phyloP scores from a whole-genome alignment of 192 early-diverging fungal species.

The Entomortierella beljakovae region DNA sequence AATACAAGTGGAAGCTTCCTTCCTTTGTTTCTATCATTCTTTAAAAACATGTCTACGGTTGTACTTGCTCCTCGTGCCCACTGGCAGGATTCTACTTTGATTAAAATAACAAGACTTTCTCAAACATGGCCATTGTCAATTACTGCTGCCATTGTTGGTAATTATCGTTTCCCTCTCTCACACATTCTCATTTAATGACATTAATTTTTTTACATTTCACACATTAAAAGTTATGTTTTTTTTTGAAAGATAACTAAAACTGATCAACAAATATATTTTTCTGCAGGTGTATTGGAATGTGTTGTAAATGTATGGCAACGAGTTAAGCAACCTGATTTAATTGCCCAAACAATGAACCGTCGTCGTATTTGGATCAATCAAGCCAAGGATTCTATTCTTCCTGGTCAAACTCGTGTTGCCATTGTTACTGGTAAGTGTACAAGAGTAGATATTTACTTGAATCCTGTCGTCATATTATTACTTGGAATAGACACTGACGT shows the following conservation, averaged over 20 bases:
- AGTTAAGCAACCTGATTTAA: constrained; percentile 22
- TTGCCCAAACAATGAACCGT: constrained; percentile 10
- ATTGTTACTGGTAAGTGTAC: constrained; percentile 31
- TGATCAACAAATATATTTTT: neutral
- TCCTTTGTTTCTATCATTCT: neutral
- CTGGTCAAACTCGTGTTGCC: constrained; percentile 29
- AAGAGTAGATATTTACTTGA: neutral
- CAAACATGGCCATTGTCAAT: constrained; percentile 23
- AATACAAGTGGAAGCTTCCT: too few relatives aligned
- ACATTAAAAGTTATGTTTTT: neutral
- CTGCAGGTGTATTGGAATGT: constrained; percentile 43
- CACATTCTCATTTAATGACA: too few relatives aligned
- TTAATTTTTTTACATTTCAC: too few relatives aligned
- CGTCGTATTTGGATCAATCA: constrained; percentile 49
- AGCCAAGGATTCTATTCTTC: neutral
- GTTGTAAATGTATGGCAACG: constrained; percentile 41
- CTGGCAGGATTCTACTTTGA: constrained; percentile 36
- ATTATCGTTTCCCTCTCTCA: too few relatives aligned
- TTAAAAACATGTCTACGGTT: neutral
- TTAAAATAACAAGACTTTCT: constrained; percentile 20
- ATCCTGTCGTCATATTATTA: too few relatives aligned
- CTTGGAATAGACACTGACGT: too few relatives aligned
- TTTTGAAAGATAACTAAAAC: neutral
- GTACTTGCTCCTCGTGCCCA: constrained; percentile 32
- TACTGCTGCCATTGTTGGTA: constrained; percentile 43